phyloP scores from a whole-genome alignment of 495 filamentous ascomycete genomes.

The Lasiosphaeria ovina region DNA sequence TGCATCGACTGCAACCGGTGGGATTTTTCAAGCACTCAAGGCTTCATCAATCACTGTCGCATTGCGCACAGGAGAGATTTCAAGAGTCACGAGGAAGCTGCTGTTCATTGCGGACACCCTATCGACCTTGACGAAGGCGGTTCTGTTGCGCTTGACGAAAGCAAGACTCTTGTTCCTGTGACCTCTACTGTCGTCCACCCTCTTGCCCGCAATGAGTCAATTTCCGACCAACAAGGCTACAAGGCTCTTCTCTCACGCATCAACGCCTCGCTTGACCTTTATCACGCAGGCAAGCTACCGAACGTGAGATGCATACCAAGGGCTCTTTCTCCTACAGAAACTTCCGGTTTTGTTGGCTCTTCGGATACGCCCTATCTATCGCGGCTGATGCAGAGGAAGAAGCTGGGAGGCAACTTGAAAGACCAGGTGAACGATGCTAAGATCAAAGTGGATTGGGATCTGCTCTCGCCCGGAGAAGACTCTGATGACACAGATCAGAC shows the following conservation, averaged over 20 bases:
- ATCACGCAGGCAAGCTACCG: constrained; percentile 44
- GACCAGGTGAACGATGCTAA: constrained; percentile 59
- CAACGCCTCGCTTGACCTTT: constrained; percentile 46
- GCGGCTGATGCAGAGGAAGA: constrained; percentile 62
- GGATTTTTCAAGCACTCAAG: constrained; percentile 93
- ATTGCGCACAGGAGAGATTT: constrained; percentile 90
- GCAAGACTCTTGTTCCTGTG: constrained; percentile 30
- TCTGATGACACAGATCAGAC: constrained; percentile 44
- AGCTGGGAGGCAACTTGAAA: constrained; percentile 60
- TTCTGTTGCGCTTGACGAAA: constrained; percentile 53
- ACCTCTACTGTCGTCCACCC: constrained; percentile 65
- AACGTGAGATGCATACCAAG: constrained; percentile 43
- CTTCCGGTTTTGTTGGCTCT: constrained; percentile 54
- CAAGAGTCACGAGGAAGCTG: constrained; percentile 91
- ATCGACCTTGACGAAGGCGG: constrained; percentile 68
- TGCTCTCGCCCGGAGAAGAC: constrained; percentile 49
- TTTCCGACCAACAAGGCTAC: constrained; percentile 54
- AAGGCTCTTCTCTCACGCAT: constrained; percentile 48
- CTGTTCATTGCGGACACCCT: constrained; percentile 79
- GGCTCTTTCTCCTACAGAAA: constrained; percentile 4
- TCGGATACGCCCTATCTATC: constrained; percentile 75
- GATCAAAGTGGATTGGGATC: constrained; percentile 53
- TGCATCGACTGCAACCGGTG: constrained; percentile 84
- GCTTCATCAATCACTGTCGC: constrained; percentile 97
- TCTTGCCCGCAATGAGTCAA: constrained; percentile 57